Base-by-base conservation (phyloP, 176 grass and related monocot species). In the Ensete glaucum region DNA sequence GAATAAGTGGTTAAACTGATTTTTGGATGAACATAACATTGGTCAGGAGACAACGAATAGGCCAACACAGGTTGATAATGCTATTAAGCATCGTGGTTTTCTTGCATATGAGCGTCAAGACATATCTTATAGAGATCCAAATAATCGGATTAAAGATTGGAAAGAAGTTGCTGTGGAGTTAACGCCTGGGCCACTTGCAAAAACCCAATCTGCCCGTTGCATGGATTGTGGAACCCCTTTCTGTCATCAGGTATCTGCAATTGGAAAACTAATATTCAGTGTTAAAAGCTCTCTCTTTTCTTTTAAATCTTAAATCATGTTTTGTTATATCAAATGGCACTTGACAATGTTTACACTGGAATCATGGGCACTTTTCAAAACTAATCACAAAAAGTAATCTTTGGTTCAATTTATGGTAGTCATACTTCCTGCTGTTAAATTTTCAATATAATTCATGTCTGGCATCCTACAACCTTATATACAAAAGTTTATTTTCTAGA, bases 161-260 rank as follows among this genome's bases (percentile, higher is more conserved):
- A 82, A 91, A 2, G 96, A 99, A 87, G 96, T 99, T 54, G 96
- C 96, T 67, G 85, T 89, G 67, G 96, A 94, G 64, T 85, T 87
- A 78, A 85, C 87, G 54, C 96, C 96, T 67, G 96, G 91, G 50
- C 85, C 96, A 53, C 70, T 99, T 26, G 59, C 91, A 51, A 91
- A 89, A 70, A 99, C 96, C 19, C 96, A 99, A 75, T 94, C 96
- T 50, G 96, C 96, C 74, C 91, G 96, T 50, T 99, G 96, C 80
- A 99, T 99, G 96, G 96, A 99, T 77, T 99, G 96, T 77, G 96
- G 96, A 48, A 99, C 96, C 81, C 96, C 96, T 71, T 99, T 94
- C 65, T 99, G 96, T 81, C 96, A 99, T 89, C 96, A 99, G 90
- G 96, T 95, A 73, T 87, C 14, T 23, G 2, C 2, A 17, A 52